Evolutionary conservation across 1,284 basidiomycete genomes (phyloP).

Genomic region (Tranzscheliella williamsii): DNA sequence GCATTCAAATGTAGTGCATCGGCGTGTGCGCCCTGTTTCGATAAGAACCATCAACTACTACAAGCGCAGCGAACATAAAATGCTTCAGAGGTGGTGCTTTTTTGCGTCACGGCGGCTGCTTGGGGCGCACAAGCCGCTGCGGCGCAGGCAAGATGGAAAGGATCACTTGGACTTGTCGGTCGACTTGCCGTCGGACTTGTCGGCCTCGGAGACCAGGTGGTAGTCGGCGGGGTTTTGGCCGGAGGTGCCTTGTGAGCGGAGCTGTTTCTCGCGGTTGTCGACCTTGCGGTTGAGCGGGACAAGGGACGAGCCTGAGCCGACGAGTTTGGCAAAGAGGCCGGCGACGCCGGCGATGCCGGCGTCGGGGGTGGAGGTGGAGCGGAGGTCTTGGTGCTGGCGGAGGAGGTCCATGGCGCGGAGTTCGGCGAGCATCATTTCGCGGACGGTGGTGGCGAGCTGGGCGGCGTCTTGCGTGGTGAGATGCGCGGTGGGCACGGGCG

Average conservation of each 20-base stretch:
- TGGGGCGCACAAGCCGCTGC: no score
- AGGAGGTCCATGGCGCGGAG: slow-evolving; percentile 40
- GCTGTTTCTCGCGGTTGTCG: slow-evolving; percentile 11
- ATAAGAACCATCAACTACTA: no score
- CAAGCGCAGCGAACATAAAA: no score
- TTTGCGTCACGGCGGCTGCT: no score
- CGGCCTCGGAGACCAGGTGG: slow-evolving; percentile 36
- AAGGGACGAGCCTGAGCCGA: slow-evolving; percentile 16
- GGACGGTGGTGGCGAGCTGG: slow-evolving; percentile 69
- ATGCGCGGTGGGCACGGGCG: slow-evolving; percentile 74
- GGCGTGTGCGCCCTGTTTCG: no score
- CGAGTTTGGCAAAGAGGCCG: slow-evolving; percentile 21
- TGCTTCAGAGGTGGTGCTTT: no score
- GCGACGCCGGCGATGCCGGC: slow-evolving; percentile 19
- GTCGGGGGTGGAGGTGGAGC: slow-evolving; percentile 28
- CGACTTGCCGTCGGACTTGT: no score
- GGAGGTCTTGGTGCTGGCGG: slow-evolving; percentile 12
- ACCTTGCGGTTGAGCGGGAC: slow-evolving; percentile 5
- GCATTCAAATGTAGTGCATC: no score
- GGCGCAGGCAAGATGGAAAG: no score
- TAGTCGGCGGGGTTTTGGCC: slow-evolving; percentile 37
- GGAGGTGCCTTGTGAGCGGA: slow-evolving; percentile 20
- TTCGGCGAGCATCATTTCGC: slow-evolving; percentile 34
- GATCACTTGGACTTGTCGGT: no score
- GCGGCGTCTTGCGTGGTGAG: slow-evolving; percentile 71